Evolutionary conservation across 352 stramenopile genomes (phyloP).

Genomic region (Globisporangium canariense): DNA sequence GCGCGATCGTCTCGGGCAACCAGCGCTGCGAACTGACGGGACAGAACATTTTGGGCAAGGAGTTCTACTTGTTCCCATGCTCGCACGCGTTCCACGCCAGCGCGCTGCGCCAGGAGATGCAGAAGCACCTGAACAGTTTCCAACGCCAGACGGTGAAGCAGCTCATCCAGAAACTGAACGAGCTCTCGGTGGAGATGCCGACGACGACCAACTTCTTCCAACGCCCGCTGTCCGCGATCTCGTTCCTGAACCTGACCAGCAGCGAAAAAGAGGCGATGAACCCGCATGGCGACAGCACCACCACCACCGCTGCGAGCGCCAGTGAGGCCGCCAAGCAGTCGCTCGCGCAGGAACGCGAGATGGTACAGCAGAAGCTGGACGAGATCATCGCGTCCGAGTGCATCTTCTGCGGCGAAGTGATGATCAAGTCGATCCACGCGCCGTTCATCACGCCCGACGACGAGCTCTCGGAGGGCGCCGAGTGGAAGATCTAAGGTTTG

Average conservation of each 20-base stretch:
- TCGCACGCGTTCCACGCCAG: slow-evolving; percentile 92
- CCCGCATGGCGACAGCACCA: slow-evolving; percentile 34
- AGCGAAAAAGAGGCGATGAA: slow-evolving; percentile 73
- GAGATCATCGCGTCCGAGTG: slow-evolving; percentile 94
- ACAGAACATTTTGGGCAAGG: slow-evolving; percentile 84
- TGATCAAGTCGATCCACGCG: slow-evolving; percentile 94
- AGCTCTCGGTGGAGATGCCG: slow-evolving; percentile 77
- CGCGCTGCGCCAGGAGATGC: slow-evolving; percentile 87
- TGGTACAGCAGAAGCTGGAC: slow-evolving; percentile 92
- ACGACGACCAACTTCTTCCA: slow-evolving; percentile 78
- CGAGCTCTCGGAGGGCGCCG: slow-evolving; percentile 66
- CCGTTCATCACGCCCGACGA: slow-evolving; percentile 91
- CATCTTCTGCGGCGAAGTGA: slow-evolving; percentile 93
- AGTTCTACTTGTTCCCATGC: slow-evolving; percentile 95
- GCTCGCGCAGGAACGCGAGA: slow-evolving; percentile 82
- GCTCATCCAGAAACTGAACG: slow-evolving; percentile 85
- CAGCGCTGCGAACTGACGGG: slow-evolving; percentile 88
- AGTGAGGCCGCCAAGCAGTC: slow-evolving; percentile 70
- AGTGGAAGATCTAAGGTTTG: slow-evolving; percentile 76
- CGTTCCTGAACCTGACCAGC: slow-evolving; percentile 67
- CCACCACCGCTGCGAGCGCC: slow-evolving; percentile 28
- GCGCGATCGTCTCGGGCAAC: slow-evolving; percentile 83
- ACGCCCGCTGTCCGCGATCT: slow-evolving; percentile 46
- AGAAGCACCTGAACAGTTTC: slow-evolving; percentile 87
- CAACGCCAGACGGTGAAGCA: slow-evolving; percentile 89